Conservation (phyloP, 2,329 filamentous ascomycete genomes). For the Sordariomycetes sp. region DNA sequence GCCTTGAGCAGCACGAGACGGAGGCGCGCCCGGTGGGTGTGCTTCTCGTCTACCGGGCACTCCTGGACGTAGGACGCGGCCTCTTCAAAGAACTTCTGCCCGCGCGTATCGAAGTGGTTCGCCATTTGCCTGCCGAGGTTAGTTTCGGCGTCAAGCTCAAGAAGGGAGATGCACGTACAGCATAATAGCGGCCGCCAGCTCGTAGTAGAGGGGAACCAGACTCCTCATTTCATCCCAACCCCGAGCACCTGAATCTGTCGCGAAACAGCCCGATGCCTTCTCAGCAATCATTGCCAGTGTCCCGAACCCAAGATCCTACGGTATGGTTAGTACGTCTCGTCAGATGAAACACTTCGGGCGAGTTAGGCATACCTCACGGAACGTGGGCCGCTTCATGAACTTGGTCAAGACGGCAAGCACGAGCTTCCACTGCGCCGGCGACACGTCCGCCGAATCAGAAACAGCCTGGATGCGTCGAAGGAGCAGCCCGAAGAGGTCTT, state of each 20-base stretch:
- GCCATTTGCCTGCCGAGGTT: constrained; percentile 26
- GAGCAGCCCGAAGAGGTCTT: constrained; percentile 3
- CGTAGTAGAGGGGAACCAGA: constrained; percentile 6
- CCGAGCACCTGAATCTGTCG: neutral
- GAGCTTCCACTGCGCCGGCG: constrained; percentile 7
- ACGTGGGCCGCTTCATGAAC: constrained; percentile 38
- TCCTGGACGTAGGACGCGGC: constrained; percentile 13
- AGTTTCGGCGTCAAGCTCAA: neutral
- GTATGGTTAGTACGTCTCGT: constrained; percentile 3
- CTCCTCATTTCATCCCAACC: constrained; percentile 5
- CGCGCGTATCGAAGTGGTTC: constrained; percentile 29
- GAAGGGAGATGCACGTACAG: neutral
- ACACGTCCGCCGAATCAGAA: neutral
- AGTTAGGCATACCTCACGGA: constrained; percentile 27
- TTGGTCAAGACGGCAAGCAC: constrained; percentile 19
- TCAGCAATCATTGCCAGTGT: constrained; percentile 23
- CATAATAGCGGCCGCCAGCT: constrained; percentile 19
- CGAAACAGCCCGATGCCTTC: constrained; percentile 12
- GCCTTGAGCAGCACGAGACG: constrained; percentile 24
- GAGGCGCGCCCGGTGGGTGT: constrained; percentile 12
- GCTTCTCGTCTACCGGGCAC: constrained; percentile 6
- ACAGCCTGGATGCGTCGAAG: constrained; percentile 5
- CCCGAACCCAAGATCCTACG: constrained; percentile 26
- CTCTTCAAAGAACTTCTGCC: constrained; percentile 25
- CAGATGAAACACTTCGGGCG: neutral